Base-by-base conservation (phyloP, 306 rosid genomes). In the Begonia peltatifolia region DNA sequence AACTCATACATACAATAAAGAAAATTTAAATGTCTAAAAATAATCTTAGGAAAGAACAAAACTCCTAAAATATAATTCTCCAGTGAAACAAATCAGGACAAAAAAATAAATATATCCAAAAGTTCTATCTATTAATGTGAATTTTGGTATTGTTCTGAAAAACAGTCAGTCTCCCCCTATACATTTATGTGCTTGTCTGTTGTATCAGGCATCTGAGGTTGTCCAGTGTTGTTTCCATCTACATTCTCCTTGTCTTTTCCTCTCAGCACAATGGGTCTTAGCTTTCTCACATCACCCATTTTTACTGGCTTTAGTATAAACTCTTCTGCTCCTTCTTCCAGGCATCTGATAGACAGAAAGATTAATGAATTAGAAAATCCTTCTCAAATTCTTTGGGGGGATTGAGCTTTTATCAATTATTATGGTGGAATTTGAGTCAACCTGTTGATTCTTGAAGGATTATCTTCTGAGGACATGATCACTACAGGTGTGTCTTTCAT, bases 381-480 rank as follows among this genome's bases (percentile, higher is more conserved):
- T 44, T 10, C 12, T 44, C 48, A 44, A 3, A 44, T 10, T 44
- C 14, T 10, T 25, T 25, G 35, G 35, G 35, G 4, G 35, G 35
- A 25, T 25, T 25, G 35, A 25, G 35, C 18, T 17, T 17, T 17
- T 17, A 17, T 25, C 35, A 25, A 6, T 25, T 25, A 3, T 17
- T 17, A 44, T 44, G 14, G 14, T 10, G n/a, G 14, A 10, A 44
- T 44, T 44, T 44, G 6, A n/a, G 14, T 44, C 47, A 36, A 87
- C 96, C 92, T 74, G 76, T 63, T 79, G 68, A 87, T 84, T 56
- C 94, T 79, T 59, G 94, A 71, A 53, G 96, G 96, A 13, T 72
- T 77, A 69, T 87, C 81, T 66, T 87, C 94, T 8, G 96, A 87
- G 42, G 96, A 88, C 95, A 84, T 84, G 58, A 88, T 84, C 60